Evolutionary conservation across 2,329 filamentous ascomycete genomes (phyloP), one percentile per base, ranked within the genome.

Genomic region (Talaromyces sp.): DNA sequence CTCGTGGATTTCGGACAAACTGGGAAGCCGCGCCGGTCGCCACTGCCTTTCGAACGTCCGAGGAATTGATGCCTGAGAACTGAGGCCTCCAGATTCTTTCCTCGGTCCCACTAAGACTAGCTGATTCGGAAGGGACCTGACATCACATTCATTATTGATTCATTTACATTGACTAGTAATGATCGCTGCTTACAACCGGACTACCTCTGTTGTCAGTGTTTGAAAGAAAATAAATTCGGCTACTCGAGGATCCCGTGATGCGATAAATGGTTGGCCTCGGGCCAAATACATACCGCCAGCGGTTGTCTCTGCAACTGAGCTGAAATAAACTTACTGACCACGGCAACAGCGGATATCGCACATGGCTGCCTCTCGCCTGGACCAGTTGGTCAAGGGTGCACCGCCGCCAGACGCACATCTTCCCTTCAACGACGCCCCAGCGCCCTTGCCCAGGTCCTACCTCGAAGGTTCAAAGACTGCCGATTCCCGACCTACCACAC

Each of bases 311-410:
- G 56, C 56, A 59, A 24, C 37, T 59, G 37, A 45, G 22, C 37
- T 45, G 19, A 56, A 56, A 37, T 19, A 56, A 59, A 59, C 39
- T 8, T 59, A 59, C 37, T 33, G 56, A 59, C 52, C 19, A 64
- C 52, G 31, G 27, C 27, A 59, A 58, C 41, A 8, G 9, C 50
- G 31, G n/a, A 8, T 37, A 56, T 14, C 33, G 19, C 50, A 56
- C 68, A 90, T 90, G 87, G 82, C 86, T 71, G 85, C 89, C 75
- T 82, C 77, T 41, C 79, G 86, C 67, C 84, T 96, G 74, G 93
- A 97, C 81, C 92, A 93, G 73, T 86, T 97, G 73, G 92, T 98
- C 81, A 98, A 97, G 81, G 94, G 93, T 73, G 89, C 92, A 59
- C 90, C 92, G 66, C 82, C 87, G 66, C 85, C 89, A 64, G 85